Base-by-base conservation (phyloP, 1,284 basidiomycete species). In the Tetrapyrgos nigripes region DNA sequence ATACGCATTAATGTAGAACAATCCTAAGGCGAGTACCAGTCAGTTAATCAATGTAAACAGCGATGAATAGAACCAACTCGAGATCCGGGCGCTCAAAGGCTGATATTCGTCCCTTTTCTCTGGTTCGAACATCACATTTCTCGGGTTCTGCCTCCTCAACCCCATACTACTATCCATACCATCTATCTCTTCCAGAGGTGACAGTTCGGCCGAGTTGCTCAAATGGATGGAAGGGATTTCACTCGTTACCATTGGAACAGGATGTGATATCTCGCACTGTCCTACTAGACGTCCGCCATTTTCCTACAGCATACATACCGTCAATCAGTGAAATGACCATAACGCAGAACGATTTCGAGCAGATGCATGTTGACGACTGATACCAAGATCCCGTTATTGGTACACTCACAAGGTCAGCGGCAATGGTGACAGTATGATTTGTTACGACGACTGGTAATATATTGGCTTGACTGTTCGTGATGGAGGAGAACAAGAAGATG, bases 231-330 rank as follows among this genome's bases (percentile, higher is more conserved):
- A 59, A 50, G 66, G 44, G 59, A 59, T 14, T 48, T 23, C 19
- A 64, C 45, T 31, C 73, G 68, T 51, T 73, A 67, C 17, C 60
- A 55, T 2, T 66, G 76, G 72, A 6, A 92, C 84, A 0, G 97
- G 97, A 73, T 99, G 97, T 1, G 95, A 97, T 64, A 99, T 98
- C 70, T 97, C 94, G 72, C 96, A 98, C 76, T 99, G 97, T 2
- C 97, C 97, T 26, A 98, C 89, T 26, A 98, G 84, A 50, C 84
- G 86, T 31, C 83, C 79, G 6, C 91, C 92, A 67, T 96, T 87
- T 68, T 89, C 87, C 93, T 94, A 66, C 37, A 35, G 50, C 53
- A 49, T 53, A 43, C 49, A 60, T 35, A 45, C 57, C 53, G 24
- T 29, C 43, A 48, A 55, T 47, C 44, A 27, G 19, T 52, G 61